Conservation (phyloP, 2,329 filamentous ascomycete genomes). For the Paecilomyces variotii region DNA sequence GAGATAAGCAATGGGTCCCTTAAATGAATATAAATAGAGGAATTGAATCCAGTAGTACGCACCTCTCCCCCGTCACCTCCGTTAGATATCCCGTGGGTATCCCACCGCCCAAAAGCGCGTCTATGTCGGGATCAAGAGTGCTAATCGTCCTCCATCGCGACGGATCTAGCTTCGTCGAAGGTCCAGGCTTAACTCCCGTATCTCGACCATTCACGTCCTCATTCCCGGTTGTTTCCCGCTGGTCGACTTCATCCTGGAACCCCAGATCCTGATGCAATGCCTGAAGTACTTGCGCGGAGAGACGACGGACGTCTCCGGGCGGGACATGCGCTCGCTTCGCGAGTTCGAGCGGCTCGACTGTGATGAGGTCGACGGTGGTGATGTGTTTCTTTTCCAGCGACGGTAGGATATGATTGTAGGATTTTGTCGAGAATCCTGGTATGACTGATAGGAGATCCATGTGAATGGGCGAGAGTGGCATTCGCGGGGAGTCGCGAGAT, state of each 20-base stretch:
- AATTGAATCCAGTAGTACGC: neutral
- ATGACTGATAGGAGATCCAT: constrained; percentile 74
- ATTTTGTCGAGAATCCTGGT: constrained; percentile 65
- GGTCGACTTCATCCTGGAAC: constrained; percentile 19
- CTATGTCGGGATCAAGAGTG: constrained; percentile 68
- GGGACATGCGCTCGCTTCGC: constrained; percentile 80
- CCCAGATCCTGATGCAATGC: constrained; percentile 59
- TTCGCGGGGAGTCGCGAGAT: constrained; percentile 6
- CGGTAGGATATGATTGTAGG: constrained; percentile 67
- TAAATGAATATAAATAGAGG: too few species aligned
- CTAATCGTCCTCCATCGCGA: constrained; percentile 57
- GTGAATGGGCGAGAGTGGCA: constrained; percentile 10
- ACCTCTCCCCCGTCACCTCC: constrained; percentile 88
- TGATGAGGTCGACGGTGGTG: constrained; percentile 75
- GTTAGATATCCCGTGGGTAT: constrained; percentile 74
- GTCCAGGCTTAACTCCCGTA: constrained; percentile 9
- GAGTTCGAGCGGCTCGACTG: constrained; percentile 72
- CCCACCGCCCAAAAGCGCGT: constrained; percentile 66
- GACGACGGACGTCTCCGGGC: constrained; percentile 66
- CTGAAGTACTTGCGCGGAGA: constrained; percentile 59
- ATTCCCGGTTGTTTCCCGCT: constrained; percentile 2
- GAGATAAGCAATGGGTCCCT: constrained; percentile 5
- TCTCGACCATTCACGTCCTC: constrained; percentile 16
- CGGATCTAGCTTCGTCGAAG: constrained; percentile 22
- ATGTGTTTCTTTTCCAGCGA: constrained; percentile 70